Evolutionary conservation across 2,329 filamentous ascomycete species (phyloP), one percentile per base, ranked within the genome.

Genomic region (Aspergillus pseudotamarii): DNA sequence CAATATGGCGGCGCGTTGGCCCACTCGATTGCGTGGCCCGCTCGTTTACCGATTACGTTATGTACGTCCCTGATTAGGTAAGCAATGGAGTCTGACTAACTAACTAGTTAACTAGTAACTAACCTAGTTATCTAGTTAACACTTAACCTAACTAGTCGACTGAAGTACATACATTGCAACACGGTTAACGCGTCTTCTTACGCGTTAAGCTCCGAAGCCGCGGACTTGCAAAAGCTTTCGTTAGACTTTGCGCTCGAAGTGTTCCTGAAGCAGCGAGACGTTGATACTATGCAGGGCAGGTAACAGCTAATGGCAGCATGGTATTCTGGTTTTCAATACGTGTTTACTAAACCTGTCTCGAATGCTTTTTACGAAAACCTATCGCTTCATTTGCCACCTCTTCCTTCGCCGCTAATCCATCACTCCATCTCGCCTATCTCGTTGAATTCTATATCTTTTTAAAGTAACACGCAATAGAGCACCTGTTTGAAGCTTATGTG

Each of bases 151-250:
- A 34, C 10, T 34, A 34, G 32, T 12, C 32, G 32, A 36, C 34
- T 36, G 6, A 36, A 16, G 34, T 36, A 36, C 16, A 36, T 36
- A 36, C 16, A 36, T 36, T 14, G 10, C 32, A 38, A 62, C 48
- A 45, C 48, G 57, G 43, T 28, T 50, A 61, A 43, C 75, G 74
- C 74, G 72, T 71, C 60, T 54, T 50, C 61, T 41, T 19, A 75
- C 75, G 75, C 76, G 75, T 77, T 74, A 68, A 76, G 72, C 68
- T 73, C 57, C 64, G 50, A 60, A 61, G 66, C 46, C 64, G 64
- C 64, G 66, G 65, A 69, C 59, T 51, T 48, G 28, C 48, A 54
- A 60, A 55, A 54, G 63, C 58, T 36, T 43, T 57, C 6, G 14
- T 30, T 23, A 28, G 58, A 34, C 8, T 2, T 28, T 53, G 23